Evolutionary conservation across 352 stramenopile species (phyloP), one percentile per base, ranked within the genome.

Genomic region (Phytophthora cryptogea): DNA sequence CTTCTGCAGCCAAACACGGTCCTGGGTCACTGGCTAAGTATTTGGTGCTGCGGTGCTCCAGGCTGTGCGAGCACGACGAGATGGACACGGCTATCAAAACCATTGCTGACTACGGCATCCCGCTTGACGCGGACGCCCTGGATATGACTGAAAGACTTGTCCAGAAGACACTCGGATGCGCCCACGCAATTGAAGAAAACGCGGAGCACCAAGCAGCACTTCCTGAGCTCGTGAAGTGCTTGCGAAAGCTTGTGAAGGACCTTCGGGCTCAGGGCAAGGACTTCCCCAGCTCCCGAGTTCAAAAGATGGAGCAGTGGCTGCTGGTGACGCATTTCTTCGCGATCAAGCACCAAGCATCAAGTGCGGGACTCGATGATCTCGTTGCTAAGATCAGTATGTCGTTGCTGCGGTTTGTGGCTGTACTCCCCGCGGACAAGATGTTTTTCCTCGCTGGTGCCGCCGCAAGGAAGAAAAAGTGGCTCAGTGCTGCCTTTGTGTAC

Each of bases 351-450:
- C 76, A 90, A 16, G 83, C 83, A 5, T 58, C 64, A n/a, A 66
- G 53, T 8, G 81, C 72, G 4, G 80, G 77, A 1, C 68, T 93
- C 2, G 72, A 88, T 13, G 86, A 93, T 39, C 50, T 95, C 16
- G 80, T 75, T 0, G 85, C 80, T 31, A 90, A 88, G 71, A 88
- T 95, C 63, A 84, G 68, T 61, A 95, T 95, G 82, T 86, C 82
- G 43, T 70, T 98, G 17, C 63, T 98, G 28, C 88, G 91, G 7
- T 98, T 97, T 68, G 82, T 91, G 30, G 54, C 69, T 9, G 55
- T 97, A 7, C 69, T 98, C 9, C 92, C 92, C 4, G 70, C 81
- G n/a, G 95, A 98, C 79, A 98, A 98, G 67, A 95, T 95, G 71
- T 98, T 98, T 59, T 98, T 88, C 63, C 66, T 97, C 35, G 94